Conservation (phyloP, 1,284 basidiomycete species). For the Sporisorium graminicola region DNA sequence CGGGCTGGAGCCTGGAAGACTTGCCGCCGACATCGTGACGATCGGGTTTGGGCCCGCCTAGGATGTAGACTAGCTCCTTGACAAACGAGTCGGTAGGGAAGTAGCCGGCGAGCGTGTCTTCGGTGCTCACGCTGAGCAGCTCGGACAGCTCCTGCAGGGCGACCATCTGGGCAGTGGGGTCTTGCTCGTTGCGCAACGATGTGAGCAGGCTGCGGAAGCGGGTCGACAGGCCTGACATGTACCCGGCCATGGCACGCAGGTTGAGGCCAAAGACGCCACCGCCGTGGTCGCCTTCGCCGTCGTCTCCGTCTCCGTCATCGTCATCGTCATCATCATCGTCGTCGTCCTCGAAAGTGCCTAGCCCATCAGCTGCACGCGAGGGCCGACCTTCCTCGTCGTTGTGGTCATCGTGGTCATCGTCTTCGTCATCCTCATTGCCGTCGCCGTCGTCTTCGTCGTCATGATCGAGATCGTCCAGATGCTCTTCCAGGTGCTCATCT, state of each 20-base stretch:
- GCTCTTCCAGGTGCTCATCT: slow-evolving; percentile 18
- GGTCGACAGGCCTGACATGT: slow-evolving; percentile 58
- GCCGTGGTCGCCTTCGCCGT: slow-evolving; percentile 31
- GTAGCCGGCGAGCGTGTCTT: slow-evolving; percentile 94
- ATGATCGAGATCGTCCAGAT: slow-evolving; percentile 7
- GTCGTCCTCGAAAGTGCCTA: slow-evolving; percentile 38
- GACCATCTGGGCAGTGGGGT: slow-evolving; percentile 80
- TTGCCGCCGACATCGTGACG: slow-evolving; percentile 33
- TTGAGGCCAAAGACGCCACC: slow-evolving; percentile 59
- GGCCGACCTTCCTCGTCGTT: slow-evolving; percentile 27
- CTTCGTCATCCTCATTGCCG: slow-evolving; percentile 24
- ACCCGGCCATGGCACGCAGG: slow-evolving; percentile 63
- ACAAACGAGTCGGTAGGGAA: slow-evolving; percentile 94
- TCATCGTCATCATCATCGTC: slow-evolving; percentile 45
- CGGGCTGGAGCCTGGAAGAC: slow-evolving; percentile 14
- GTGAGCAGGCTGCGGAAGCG: slow-evolving; percentile 60
- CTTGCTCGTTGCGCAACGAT: slow-evolving; percentile 52
- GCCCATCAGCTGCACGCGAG: slow-evolving; percentile 17
- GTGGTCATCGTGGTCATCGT: slow-evolving; percentile 25
- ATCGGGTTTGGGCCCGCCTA: slow-evolving; percentile 78
- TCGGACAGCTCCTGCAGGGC: slow-evolving; percentile 96
- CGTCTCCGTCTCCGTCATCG: slow-evolving; percentile 49
- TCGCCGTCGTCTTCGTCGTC: slow-evolving; percentile 11
- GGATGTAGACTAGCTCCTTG: slow-evolving; percentile 88
- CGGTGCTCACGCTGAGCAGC: slow-evolving; percentile 92